Conservation (phyloP, 352 stramenopile species). For the Pythium aphanidermatum region DNA sequence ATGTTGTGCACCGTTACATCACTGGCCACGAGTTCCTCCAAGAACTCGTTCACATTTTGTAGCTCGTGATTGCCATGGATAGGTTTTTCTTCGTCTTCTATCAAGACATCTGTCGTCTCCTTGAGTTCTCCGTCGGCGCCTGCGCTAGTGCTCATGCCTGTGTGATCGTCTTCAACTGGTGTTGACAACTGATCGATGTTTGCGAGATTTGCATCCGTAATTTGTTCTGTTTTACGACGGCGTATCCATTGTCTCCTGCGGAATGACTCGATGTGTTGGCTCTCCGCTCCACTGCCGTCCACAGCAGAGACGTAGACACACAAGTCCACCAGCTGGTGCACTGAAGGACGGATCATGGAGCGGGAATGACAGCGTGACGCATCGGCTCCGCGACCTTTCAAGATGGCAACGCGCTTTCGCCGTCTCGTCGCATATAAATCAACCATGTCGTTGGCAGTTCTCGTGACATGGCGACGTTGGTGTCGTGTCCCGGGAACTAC, state of each 20-base stretch:
- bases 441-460: no score
- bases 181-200: no score
- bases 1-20: constrained; percentile 9
- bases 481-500: neutral
- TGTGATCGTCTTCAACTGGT: no score
- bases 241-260: constrained; percentile 39
- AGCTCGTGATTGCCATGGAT: neutral
- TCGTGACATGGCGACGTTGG: neutral
- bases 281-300: neutral
- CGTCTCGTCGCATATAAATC: no score
- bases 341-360: constrained; percentile 19
- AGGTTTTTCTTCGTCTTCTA: neutral
- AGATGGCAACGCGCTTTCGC: neutral
- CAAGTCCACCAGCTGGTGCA: constrained; percentile 33
- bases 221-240: constrained; percentile 22
- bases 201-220: constrained; percentile 3
- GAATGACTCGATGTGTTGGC: constrained; percentile 26
- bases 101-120: neutral
- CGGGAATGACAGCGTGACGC: no score
- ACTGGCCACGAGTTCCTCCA: constrained; percentile 2
- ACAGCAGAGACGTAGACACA: constrained; percentile 27
- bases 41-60: constrained; percentile 19
- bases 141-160: no score
- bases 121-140: no score
- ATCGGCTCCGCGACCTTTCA: no score